Percentiles rank a stretch among this genome's conserved stretches.
These are phyloP conservation scores for Paecilomyces formosus DNA, from an alignment of 2,329 filamentous ascomycete species.

Conservation along the genomic window DNA sequence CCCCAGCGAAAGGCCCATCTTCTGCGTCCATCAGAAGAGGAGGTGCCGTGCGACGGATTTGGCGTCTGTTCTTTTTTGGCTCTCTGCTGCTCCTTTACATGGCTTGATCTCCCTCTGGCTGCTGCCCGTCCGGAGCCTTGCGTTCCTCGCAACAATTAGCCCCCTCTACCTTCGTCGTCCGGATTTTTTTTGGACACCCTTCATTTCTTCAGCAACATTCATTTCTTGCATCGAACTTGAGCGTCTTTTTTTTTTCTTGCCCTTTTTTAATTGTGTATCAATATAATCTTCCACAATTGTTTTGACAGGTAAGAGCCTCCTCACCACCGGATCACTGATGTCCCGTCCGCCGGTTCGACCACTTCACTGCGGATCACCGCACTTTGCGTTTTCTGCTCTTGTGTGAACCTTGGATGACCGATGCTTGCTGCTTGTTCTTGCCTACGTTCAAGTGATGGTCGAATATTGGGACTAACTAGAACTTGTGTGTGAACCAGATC, in stretches of 20 bases:
- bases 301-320: background rate
- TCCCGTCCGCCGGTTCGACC: constrained; percentile 4
- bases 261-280: constrained; percentile 1
- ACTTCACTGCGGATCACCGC: constrained; percentile 1
- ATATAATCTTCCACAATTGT: constrained; percentile 7
- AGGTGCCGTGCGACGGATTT: constrained; percentile 22
- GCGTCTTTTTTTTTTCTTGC: constrained; percentile 1
- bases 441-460: background rate
- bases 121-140: constrained; percentile 18
- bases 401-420: background rate
- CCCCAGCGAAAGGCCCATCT: constrained; percentile 18
- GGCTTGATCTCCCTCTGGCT: constrained; percentile 16
- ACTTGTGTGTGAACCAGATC: background rate
- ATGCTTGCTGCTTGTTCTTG: background rate
- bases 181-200: constrained; percentile 1
- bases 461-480: background rate
- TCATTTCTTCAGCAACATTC: constrained; percentile 2
- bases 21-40: constrained; percentile 20
- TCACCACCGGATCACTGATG: background rate
- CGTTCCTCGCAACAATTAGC: constrained; percentile 13
- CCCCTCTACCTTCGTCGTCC: background rate
- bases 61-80: constrained; percentile 13
- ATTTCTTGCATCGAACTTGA: constrained; percentile 3
- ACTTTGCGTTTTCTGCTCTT: background rate
- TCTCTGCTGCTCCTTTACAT: constrained; percentile 19